Conservation (phyloP, 2,329 filamentous ascomycete genomes). For the Ascochyta koolunga region DNA sequence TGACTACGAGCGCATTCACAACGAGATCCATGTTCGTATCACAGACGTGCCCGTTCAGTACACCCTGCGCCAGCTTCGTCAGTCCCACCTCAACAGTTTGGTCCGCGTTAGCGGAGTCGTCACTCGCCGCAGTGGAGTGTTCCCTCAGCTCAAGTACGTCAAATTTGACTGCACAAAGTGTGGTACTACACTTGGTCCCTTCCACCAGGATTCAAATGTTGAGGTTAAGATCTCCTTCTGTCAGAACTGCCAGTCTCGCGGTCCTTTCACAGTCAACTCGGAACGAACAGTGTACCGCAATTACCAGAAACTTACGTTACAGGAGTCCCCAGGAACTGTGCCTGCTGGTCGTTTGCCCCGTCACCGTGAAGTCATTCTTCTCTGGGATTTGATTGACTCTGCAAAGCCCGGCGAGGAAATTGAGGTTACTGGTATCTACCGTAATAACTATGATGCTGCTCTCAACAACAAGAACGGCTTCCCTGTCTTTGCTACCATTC, state of each 20-base stretch:
- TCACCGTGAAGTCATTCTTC: constrained; percentile 89
- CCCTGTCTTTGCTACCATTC: constrained; percentile 95
- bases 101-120: constrained; percentile 95
- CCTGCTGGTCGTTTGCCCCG: constrained; percentile 93
- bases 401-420: constrained; percentile 98
- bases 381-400: constrained; percentile 96
- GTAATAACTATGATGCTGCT: constrained; percentile 97
- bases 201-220: constrained; percentile 95
- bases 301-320: constrained; percentile 96
- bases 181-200: constrained; percentile 87
- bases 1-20: constrained; percentile 96
- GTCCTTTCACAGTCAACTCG: constrained; percentile 93
- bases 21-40: constrained; percentile 96
- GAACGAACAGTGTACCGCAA: constrained; percentile 99
- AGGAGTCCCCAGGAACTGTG: constrained; percentile 96
- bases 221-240: constrained; percentile 97
- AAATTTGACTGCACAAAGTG: constrained; percentile 98
- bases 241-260: constrained; percentile 92
- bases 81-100: constrained; percentile 94
- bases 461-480: constrained; percentile 99
- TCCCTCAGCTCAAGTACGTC: constrained; percentile 97
- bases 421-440: constrained; percentile 94
- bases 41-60: constrained; percentile 93
- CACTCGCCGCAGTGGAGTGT: constrained; percentile 90
- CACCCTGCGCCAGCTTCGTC: constrained; percentile 91